These are phyloP conservation scores for Sanghuangporus baumii DNA, from an alignment of 1,284 basidiomycete genomes.

Conservation along the genomic window DNA sequence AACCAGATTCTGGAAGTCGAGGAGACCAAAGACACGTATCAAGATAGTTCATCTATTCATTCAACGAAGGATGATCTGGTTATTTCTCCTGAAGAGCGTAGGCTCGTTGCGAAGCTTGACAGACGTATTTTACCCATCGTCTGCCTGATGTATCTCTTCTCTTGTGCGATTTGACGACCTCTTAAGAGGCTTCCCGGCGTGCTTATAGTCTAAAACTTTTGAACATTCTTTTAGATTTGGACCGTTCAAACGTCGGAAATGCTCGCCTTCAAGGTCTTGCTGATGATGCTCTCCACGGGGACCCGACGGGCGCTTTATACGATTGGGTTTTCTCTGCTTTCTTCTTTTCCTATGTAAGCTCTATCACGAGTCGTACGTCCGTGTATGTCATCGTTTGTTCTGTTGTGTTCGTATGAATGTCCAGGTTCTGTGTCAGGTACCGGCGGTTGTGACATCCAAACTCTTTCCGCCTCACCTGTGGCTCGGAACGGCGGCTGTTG, in stretches of 20 bases:
- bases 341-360: constrained; percentile 64
- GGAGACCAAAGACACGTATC: neutral
- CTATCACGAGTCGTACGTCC: neutral
- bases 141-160: constrained; percentile 68
- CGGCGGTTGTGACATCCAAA: constrained; percentile 61
- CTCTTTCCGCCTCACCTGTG: constrained; percentile 59
- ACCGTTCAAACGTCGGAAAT: constrained; percentile 71
- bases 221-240: constrained; percentile 45
- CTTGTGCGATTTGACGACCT: constrained; percentile 45
- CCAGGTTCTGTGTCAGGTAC: constrained; percentile 65
- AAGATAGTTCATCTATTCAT: neutral
- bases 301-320: constrained; percentile 58
- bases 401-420: neutral
- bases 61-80: neutral
- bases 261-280: constrained; percentile 68
- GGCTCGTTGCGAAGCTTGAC: constrained; percentile 62
- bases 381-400: neutral
- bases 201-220: neutral
- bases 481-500: constrained; percentile 59
- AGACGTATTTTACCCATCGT: constrained; percentile 61
- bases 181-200: neutral
- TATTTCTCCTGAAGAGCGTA: constrained; percentile 38
- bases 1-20: neutral
- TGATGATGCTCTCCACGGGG: constrained; percentile 56
- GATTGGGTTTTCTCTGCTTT: constrained; percentile 74